A percentile compares a stretch with the other conserved stretches of the same genome.
Conservation (phyloP, 2,329 filamentous ascomycete genomes). For the Curvularia sp. region DNA sequence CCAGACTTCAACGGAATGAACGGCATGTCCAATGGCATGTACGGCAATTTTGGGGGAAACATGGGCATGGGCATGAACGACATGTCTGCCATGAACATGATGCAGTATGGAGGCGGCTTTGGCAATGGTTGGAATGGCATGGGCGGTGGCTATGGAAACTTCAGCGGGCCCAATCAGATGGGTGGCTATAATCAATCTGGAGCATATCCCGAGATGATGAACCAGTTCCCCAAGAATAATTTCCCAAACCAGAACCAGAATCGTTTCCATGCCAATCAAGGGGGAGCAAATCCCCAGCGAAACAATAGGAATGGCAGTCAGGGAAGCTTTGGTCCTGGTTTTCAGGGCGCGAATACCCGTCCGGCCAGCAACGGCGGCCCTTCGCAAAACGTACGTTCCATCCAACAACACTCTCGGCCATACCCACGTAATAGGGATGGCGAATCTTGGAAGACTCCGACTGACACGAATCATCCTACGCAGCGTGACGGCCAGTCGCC, state of each 20-base stretch:
- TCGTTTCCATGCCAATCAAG: conserved; percentile 76
- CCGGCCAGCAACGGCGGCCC: conserved; percentile 43
- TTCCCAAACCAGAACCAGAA: conserved; percentile 72
- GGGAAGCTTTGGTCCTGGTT: conserved; percentile 44
- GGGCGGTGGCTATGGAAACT: conserved; percentile 72
- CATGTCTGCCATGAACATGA: conserved; percentile 69
- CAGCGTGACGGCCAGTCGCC: conserved; percentile 46
- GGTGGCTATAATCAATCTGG: conserved; percentile 63
- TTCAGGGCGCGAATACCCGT: conserved; percentile 36
- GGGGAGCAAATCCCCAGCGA: conserved; percentile 59
- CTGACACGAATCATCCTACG: conserved; percentile 34
- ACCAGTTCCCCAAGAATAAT: conserved; percentile 67
- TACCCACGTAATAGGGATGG: conserved; percentile 18
- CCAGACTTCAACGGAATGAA: conserved; percentile 63
- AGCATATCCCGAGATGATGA: conserved; percentile 57
- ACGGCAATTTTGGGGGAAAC: conserved; percentile 73
- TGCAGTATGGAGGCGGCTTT: conserved; percentile 74
- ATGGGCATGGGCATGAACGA: conserved; percentile 78
- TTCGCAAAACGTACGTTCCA: conserved; percentile 46
- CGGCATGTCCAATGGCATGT: conserved; percentile 80
- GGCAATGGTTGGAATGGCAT: conserved; percentile 71
- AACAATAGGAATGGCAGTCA: conserved; percentile 54
- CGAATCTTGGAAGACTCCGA: conserved; percentile 21
- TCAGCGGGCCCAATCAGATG: conserved; percentile 59
- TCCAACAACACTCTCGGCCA: conserved; percentile 29